These are phyloP conservation scores for Klebsormidium nitens DNA, from an alignment of 139 green algal genomes.

Conservation along the genomic window DNA sequence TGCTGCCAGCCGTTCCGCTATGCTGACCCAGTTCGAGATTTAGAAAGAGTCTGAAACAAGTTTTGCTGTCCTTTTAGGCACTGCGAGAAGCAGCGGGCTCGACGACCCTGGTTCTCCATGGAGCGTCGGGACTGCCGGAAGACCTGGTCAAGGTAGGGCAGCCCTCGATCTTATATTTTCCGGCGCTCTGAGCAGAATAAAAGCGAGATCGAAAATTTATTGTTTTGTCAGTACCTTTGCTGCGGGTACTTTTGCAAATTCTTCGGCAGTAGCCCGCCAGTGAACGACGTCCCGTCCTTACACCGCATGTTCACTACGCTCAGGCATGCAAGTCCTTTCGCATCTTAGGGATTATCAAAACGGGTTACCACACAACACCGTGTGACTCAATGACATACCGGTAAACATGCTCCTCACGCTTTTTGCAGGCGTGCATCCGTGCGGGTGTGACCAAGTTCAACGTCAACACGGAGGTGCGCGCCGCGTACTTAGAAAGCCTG, in stretches of 20 bases:
- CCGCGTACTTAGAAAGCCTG: constrained; percentile 37
- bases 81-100: too few relatives aligned
- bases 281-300: too few relatives aligned
- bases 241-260: not conserved
- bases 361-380: not conserved
- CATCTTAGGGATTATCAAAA: not conserved
- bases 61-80: too few relatives aligned
- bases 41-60: too few relatives aligned
- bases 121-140: constrained; percentile 32
- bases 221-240: not conserved
- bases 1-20: too few relatives aligned
- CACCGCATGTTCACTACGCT: not conserved
- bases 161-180: not conserved
- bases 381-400: not conserved
- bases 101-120: constrained; percentile 36
- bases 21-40: too few relatives aligned
- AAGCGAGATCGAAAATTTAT: not conserved
- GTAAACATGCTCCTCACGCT: not conserved
- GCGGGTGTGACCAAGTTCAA: constrained; percentile 46
- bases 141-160: constrained; percentile 27
- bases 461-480: constrained; percentile 45
- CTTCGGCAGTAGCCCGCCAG: too few relatives aligned
- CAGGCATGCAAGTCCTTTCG: not conserved
- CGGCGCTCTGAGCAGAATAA: not conserved
- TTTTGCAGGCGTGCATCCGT: constrained; percentile 35